Percentiles rank a stretch among this genome's conserved stretches.
Evolutionary conservation across 2,329 filamentous ascomycete species (phyloP).

Genomic region (Alternaria triticina): DNA sequence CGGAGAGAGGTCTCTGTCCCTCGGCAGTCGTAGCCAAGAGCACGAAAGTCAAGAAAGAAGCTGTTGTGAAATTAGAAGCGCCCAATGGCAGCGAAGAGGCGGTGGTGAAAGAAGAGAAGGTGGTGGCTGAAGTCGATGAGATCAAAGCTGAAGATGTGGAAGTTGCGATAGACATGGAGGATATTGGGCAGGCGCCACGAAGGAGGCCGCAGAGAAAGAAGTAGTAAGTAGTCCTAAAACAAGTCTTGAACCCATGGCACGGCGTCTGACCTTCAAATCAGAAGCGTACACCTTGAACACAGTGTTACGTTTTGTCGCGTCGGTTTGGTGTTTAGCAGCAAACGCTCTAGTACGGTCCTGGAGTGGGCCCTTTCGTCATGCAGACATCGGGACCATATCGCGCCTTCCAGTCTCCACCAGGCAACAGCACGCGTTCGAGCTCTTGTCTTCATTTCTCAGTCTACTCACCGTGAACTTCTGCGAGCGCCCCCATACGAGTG

Average conservation of each 20-base stretch:
- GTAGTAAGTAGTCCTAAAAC: not conserved
- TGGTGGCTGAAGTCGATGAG: slow-evolving; percentile 20
- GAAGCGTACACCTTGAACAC: not conserved
- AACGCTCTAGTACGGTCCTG: not conserved
- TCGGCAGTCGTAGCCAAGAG: slow-evolving; percentile 56
- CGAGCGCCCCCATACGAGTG: not conserved
- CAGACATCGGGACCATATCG: not conserved
- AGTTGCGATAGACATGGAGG: slow-evolving; percentile 40
- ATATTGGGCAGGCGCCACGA: slow-evolving; percentile 33
- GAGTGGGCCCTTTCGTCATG: not conserved
- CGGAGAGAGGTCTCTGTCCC: slow-evolving; percentile 75
- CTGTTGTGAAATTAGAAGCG: slow-evolving; percentile 45
- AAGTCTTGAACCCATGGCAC: not conserved
- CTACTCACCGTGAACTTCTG: not conserved
- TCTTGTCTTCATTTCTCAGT: not conserved
- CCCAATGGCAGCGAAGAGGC: slow-evolving; percentile 35
- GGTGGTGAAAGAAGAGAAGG: slow-evolving; percentile 26
- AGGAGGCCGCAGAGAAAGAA: slow-evolving; percentile 3
- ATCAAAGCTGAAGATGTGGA: slow-evolving; percentile 38
- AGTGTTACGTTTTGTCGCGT: not conserved
- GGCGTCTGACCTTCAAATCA: not conserved
- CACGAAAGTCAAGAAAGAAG: slow-evolving; percentile 58
- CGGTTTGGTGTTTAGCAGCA: slow-evolving; percentile 1
- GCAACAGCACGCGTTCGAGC: not conserved
- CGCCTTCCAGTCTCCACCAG: not conserved